Base-by-base conservation (phyloP, 2,329 filamentous ascomycete genomes). In the Talaromyces sp. region DNA sequence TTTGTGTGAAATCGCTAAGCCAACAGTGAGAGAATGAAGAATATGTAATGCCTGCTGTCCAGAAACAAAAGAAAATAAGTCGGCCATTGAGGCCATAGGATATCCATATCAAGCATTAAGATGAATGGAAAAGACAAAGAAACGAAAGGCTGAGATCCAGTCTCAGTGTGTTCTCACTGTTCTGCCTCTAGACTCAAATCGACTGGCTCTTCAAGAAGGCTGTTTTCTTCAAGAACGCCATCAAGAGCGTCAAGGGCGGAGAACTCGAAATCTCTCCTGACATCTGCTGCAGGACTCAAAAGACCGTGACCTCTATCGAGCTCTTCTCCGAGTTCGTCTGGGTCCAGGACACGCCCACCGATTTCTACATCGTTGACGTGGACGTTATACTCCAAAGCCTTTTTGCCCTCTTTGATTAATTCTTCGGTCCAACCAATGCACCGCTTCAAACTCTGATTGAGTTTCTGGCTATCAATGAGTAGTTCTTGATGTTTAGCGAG, bases 361-460 rank as follows among this genome's bases (percentile, higher is more conserved):
- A 97, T 80, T 71, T 91, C 86, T 38, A 96, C 84, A 72, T 98
- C 94, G 69, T 88, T 91, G 8, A 91, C 86, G 34, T 86, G 85
- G 29, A 97, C 91, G 65, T 86, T 84, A 74, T 97, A 97, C 58
- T 90, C 89, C 1, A 99, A 84, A 0, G 95, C 95, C 74, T 92
- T 94, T 73, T 89, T 91, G 5, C 91, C 95, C 71, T 97, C 93
- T 58, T 87, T 89, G 75, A 99, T 97, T 53, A 99, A 84, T 68
- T 91, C 89, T 74, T 99, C 94, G 0, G 93, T 96, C 86, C 92
- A 94, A 69, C 89, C 88, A 38, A 97, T 84, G 76, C 95, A 99
- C 58, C 92, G 86, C 76, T 92, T 96, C 54, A 99, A 85, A 75
- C 91, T 96, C 82, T 99, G 70, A 85, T 97, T 40, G 85, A 98